Evolutionary conservation across 2,329 filamentous ascomycete genomes (phyloP).

Genomic region (Triangularia setosa): DNA sequence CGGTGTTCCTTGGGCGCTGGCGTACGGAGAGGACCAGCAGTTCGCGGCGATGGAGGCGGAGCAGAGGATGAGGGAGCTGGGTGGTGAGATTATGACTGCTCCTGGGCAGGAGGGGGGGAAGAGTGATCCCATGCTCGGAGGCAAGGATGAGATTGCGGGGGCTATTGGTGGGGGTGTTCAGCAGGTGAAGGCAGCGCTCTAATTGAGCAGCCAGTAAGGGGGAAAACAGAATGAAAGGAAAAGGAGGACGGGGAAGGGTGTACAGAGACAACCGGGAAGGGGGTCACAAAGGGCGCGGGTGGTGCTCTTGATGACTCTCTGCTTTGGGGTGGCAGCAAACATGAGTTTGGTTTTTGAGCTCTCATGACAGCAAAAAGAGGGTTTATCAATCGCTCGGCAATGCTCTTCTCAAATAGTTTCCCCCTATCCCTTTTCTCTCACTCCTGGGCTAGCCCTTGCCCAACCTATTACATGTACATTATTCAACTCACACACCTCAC

Average conservation of each 20-base stretch:
- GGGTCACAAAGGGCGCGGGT: too few relatives aligned
- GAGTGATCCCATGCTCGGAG: not conserved
- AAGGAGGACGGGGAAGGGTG: not conserved
- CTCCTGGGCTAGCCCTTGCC: not conserved
- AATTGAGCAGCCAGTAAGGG: conserved; percentile 23
- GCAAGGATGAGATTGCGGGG: conserved; percentile 45
- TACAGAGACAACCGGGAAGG: too few relatives aligned
- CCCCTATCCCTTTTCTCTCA: too few relatives aligned
- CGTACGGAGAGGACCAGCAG: conserved; percentile 93
- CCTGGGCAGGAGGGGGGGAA: conserved; percentile 35
- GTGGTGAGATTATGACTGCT: conserved; percentile 64
- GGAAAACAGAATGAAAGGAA: not conserved
- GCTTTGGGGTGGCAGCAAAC: too few relatives aligned
- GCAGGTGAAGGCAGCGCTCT: conserved; percentile 48
- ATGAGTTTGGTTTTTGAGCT: too few relatives aligned
- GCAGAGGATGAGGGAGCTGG: conserved; percentile 90
- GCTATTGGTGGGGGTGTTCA: conserved; percentile 43
- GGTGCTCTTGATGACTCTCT: too few relatives aligned
- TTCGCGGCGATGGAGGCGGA: conserved; percentile 97
- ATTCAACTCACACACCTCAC: conserved; percentile 1
- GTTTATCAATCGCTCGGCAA: too few relatives aligned
- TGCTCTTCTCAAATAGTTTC: too few relatives aligned
- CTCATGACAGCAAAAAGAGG: too few relatives aligned
- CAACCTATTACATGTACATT: conserved; percentile 4
- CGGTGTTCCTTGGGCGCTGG: conserved; percentile 89